A percentile compares a stretch with the other conserved stretches of the same genome.
Conservation (phyloP, 192 early-diverging fungal species). For the Coemansia sp. region DNA sequence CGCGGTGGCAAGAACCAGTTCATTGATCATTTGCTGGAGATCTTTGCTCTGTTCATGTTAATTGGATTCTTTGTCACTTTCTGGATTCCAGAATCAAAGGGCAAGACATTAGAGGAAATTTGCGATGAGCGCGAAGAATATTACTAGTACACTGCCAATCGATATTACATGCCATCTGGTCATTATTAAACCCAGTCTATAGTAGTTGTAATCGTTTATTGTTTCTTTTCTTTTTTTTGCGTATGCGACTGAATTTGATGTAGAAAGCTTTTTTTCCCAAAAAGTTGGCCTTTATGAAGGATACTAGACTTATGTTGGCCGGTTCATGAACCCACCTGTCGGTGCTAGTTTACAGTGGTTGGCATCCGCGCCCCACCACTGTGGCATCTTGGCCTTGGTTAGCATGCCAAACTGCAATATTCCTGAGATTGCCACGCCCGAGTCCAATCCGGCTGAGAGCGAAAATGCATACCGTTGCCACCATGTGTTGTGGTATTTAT, state of each 20-base stretch:
- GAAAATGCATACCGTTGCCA: slow-evolving; percentile 63
- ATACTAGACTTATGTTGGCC: not conserved
- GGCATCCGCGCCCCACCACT: slow-evolving; percentile 61
- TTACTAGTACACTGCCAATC: not conserved
- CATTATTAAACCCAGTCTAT: too few species aligned
- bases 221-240: not conserved
- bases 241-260: not conserved
- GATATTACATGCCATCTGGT: not conserved
- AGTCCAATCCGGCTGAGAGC: slow-evolving; percentile 48
- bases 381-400: slow-evolving; percentile 42
- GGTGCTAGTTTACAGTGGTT: slow-evolving; percentile 96
- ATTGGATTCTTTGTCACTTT: slow-evolving; percentile 61
- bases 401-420: slow-evolving; percentile 50
- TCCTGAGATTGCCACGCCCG: slow-evolving; percentile 48
- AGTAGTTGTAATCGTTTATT: not conserved
- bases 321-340: slow-evolving; percentile 77
- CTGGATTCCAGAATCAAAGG: slow-evolving; percentile 54
- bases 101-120: slow-evolving; percentile 54
- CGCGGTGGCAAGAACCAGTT: slow-evolving; percentile 64
- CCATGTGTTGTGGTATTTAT: slow-evolving; percentile 64
- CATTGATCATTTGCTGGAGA: slow-evolving; percentile 62
- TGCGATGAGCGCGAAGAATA: slow-evolving; percentile 38
- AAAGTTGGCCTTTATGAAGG: not conserved
- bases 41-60: slow-evolving; percentile 77
- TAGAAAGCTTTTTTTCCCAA: not conserved